Base-by-base conservation (phyloP, 257 asterid species). In the Catharanthus roseus region DNA sequence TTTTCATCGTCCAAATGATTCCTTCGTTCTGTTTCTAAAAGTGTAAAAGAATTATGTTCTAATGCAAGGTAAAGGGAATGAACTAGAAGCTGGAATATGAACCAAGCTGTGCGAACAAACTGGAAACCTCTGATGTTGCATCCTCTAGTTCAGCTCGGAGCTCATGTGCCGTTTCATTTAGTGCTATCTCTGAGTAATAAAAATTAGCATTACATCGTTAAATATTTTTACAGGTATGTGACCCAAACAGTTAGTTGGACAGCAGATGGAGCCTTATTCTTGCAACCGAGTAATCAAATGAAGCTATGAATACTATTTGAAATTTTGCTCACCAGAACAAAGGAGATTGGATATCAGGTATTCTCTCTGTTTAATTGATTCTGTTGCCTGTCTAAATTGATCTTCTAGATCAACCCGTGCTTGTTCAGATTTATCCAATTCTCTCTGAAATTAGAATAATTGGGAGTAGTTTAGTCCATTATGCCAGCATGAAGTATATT, bases 131-230 rank as follows among this genome's bases (percentile, higher is more conserved):
- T 65, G 89, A 82, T 79, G 90, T 83, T 76, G 97, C 85, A 66
- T 81, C 80, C 84, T 89, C 96, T 75, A 91, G 89, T 74, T 91
- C 96, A 66, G 84, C 82, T 66, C 89, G 96, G 74, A 91, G 93
- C 74, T n/a, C 93, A 69, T 81, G 85, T 24, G 97, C 97, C 86
- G n/a, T 83, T 75, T 87, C 95, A 53, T 83, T 81, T 24, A 91
- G 91, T 78, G 96, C 78, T 83, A 86, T 91, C 81, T 91, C 97
- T 89, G 13, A 68, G n/a, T n/a, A n/a, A 65, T 18, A 19, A 18
- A 49, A 16, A 49, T 49, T 49, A 47, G 53, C 53, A 47, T 18
- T 6, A 49, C 55, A 49, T 49, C 16, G 21, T 12, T 18, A 49
- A 18, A 49, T 49, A 49, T 16, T 2, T 49, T 16, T 49, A 5